Conservation (phyloP, 192 early-diverging fungal genomes). For the Neocallimastix lanati region DNA sequence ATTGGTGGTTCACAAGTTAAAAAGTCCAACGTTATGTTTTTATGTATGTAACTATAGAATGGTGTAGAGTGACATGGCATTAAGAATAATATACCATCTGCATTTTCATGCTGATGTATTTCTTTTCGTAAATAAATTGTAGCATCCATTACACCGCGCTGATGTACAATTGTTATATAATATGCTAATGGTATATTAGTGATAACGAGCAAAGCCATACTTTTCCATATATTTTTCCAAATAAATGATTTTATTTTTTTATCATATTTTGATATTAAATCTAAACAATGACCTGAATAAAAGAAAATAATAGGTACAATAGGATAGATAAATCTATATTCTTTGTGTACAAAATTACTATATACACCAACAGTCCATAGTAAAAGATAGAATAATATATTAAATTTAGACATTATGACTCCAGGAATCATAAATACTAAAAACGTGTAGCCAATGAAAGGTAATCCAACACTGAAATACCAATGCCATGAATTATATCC, state of each 20-base stretch:
- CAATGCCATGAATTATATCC: constrained; percentile 82
- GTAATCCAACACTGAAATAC: constrained; percentile 70
- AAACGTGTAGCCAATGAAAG: constrained; percentile 54
- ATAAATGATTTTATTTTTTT: not conserved
- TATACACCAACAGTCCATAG: constrained; percentile 38
- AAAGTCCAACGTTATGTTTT: constrained; percentile 21
- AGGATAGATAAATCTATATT: constrained; percentile 82
- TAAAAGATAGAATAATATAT: constrained; percentile 12
- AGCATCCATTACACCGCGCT: constrained; percentile 82
- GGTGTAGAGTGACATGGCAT: constrained; percentile 99
- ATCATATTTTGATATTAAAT: not conserved
- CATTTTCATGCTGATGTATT: not conserved
- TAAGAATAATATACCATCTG: constrained; percentile 43
- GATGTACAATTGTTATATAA: constrained; percentile 64
- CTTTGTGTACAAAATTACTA: constrained; percentile 72
- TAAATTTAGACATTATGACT: not conserved
- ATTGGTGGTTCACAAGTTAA: constrained; percentile 85
- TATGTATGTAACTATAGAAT: constrained; percentile 68
- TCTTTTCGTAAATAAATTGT: constrained; percentile 48
- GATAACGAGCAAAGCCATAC: constrained; percentile 17
- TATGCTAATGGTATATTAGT: constrained; percentile 47
- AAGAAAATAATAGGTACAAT: constrained; percentile 50
- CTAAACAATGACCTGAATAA: constrained; percentile 15
- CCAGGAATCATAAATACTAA: constrained; percentile 37
- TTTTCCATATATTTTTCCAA: not conserved